Percentiles rank a stretch among this genome's conserved stretches.
phyloP scores from a whole-genome alignment of 208 protist species.

The Acanthamoeba culbertsoni region DNA sequence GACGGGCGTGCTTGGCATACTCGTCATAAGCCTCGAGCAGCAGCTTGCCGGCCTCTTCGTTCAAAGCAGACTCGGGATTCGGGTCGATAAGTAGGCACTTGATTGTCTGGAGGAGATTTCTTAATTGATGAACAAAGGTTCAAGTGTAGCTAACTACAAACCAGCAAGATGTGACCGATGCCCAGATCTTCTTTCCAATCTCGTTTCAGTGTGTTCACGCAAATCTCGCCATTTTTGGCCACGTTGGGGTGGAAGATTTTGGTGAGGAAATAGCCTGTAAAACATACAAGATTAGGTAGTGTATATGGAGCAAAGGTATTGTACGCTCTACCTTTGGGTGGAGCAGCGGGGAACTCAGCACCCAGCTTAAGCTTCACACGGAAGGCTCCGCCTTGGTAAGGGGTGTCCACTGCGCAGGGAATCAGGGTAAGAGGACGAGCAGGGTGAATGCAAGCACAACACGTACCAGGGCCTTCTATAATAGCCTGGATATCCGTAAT shows the following conservation, averaged over 20 bases:
- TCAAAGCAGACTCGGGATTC: conserved; percentile 97
- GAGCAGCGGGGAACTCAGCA: conserved; percentile 92
- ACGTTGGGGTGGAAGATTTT: conserved; percentile 99
- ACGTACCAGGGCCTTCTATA: conserved; percentile 90
- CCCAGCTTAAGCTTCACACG: conserved; percentile 90
- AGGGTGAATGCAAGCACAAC: neutral
- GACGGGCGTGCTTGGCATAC: conserved; percentile 17
- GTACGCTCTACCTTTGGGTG: conserved; percentile 91
- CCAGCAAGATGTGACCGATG: conserved; percentile 94
- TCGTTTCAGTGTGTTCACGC: conserved; percentile 98
- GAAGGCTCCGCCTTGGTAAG: conserved; percentile 94
- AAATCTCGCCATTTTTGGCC: conserved; percentile 96
- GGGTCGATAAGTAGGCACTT: conserved; percentile 97
- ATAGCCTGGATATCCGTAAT: conserved; percentile 91
- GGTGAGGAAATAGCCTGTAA: conserved; percentile 89
- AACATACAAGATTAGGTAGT: neutral
- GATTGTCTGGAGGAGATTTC: conserved; percentile 84
- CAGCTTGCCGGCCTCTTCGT: conserved; percentile 97
- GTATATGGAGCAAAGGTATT: no score
- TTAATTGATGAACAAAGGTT: neutral
- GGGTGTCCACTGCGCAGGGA: conserved; percentile 86
- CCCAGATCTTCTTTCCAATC: conserved; percentile 95
- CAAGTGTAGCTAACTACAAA: neutral
- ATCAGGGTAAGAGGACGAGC: neutral
- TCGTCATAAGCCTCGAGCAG: conserved; percentile 93